Evolutionary conservation across 257 asterid genomes (phyloP), one percentile per base, ranked within the genome.

Genomic region (Euphrasia confusa): DNA sequence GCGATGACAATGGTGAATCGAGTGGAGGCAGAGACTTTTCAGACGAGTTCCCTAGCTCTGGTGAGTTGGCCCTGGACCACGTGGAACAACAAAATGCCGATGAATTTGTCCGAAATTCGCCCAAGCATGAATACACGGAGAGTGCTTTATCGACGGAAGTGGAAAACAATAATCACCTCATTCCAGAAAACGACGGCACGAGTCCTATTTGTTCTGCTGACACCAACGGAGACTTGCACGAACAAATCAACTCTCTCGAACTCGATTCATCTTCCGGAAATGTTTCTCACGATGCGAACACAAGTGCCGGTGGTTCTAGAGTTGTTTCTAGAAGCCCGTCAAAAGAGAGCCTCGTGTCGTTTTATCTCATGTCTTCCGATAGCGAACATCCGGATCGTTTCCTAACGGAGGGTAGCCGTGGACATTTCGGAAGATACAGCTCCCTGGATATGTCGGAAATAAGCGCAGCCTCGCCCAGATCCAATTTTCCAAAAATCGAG

Each of bases 381-480:
- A 47, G 18, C 18, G 53, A 47, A 14, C 14, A 3, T 47, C 53
- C 53, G 1, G 18, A 12, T 47, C 53, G 1, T 47, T 47, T 47
- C 2, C 18, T 7, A 4, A 13, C 17, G 17, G 53, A 47, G 10
- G 42, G 13, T 11, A 47, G 53, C 18, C 42, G 42, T 37, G 42
- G 53, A 12, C 14, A 47, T 47, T 47, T 47, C 53, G 53, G 53
- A 47, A 47, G 53, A 12, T 47, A 56, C 8, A 72, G 76, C 80
- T 80, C 85, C 12, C 53, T 64, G 8, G 88, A 80, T 49, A 65
- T 72, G 7, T 26, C 72, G 17, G 82, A 68, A 62, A 11, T 47
- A 47, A 79, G 74, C 3, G 4, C 53, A 47, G 14, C 53, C 8
- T 14, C 53, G 4, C 53, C 53, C 53, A 47, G 8, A 14, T 5